These are phyloP conservation scores for Skeletonema potamos DNA, from an alignment of 108 stramenopile genomes.

Conservation along the genomic window DNA sequence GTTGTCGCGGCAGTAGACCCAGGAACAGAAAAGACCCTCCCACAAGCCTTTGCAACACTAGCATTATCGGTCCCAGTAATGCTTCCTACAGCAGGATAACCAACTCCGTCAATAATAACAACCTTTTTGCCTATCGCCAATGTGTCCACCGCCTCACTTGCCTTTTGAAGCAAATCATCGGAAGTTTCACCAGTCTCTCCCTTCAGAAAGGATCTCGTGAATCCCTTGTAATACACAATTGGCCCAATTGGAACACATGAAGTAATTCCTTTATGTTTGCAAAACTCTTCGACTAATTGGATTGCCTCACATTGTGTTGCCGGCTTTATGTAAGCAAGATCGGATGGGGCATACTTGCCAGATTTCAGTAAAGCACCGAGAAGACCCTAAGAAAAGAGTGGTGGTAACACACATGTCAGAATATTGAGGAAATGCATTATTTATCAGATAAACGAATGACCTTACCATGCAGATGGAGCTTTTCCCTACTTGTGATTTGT, in stretches of 20 bases:
- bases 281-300: slow-evolving; percentile 88
- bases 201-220: slow-evolving; percentile 92
- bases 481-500: slow-evolving; percentile 93
- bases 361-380: slow-evolving; percentile 38
- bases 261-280: slow-evolving; percentile 75
- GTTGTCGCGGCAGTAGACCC: neutral
- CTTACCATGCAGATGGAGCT: slow-evolving; percentile 89
- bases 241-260: slow-evolving; percentile 87
- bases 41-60: slow-evolving; percentile 69
- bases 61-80: slow-evolving; percentile 96
- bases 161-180: slow-evolving; percentile 69
- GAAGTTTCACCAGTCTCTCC: slow-evolving; percentile 75
- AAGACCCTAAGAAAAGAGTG: slow-evolving; percentile 7
- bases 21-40: slow-evolving; percentile 37
- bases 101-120: slow-evolving; percentile 95
- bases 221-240: slow-evolving; percentile 95
- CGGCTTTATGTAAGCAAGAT: slow-evolving; percentile 97
- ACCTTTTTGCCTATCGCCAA: slow-evolving; percentile 68
- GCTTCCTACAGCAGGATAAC: slow-evolving; percentile 95
- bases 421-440: neutral
- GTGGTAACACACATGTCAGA: neutral
- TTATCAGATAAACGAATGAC: slow-evolving; percentile 56
- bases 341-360: slow-evolving; percentile 54
- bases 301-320: slow-evolving; percentile 94
- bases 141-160: slow-evolving; percentile 73